Percentiles rank a stretch among this genome's conserved stretches.
phyloP scores from a whole-genome alignment of 2,329 filamentous ascomycete species.

The Endothia cerciana region DNA sequence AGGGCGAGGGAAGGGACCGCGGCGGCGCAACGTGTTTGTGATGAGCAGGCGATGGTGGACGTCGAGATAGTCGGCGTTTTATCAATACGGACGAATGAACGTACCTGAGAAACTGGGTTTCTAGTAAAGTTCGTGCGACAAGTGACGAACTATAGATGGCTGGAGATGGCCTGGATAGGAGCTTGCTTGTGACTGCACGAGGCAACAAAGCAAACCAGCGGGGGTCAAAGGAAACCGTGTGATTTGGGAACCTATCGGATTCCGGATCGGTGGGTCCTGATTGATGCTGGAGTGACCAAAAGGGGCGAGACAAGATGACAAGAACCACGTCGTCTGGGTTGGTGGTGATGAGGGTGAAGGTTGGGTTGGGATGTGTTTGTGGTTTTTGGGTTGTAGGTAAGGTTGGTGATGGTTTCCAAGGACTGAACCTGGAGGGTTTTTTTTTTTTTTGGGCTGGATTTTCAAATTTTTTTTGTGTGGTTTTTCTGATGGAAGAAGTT shows the following conservation, averaged over 20 bases:
- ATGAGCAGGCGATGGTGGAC: not conserved
- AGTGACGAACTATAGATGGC: slow-evolving; percentile 17
- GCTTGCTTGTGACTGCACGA: slow-evolving; percentile 16
- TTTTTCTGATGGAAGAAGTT: slow-evolving; percentile 55
- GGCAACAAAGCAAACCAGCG: slow-evolving; percentile 30
- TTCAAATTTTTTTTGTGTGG: slow-evolving; percentile 64
- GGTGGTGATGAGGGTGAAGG: slow-evolving; percentile 12
- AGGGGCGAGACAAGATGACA: slow-evolving; percentile 18
- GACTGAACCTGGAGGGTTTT: slow-evolving; percentile 39
- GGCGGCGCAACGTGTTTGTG: not conserved
- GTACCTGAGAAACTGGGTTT: slow-evolving; percentile 21
- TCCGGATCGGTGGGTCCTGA: slow-evolving; percentile 16
- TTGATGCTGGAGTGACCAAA: slow-evolving; percentile 27
- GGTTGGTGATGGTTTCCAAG: slow-evolving; percentile 25
- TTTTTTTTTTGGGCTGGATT: slow-evolving; percentile 52
- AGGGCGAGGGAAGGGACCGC: not conserved
- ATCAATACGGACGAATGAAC: not conserved
- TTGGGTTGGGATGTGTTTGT: slow-evolving; percentile 22
- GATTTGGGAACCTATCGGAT: slow-evolving; percentile 22
- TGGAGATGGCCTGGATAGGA: slow-evolving; percentile 19
- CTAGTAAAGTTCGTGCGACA: slow-evolving; percentile 16
- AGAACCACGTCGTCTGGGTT: slow-evolving; percentile 26
- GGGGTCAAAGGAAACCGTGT: slow-evolving; percentile 24
- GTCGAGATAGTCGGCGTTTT: too few species aligned
- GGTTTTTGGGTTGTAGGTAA: slow-evolving; percentile 25